These are phyloP conservation scores for Lactifluus rugatus DNA, from an alignment of 768 basidiomycete genomes.

Conservation along the genomic window DNA sequence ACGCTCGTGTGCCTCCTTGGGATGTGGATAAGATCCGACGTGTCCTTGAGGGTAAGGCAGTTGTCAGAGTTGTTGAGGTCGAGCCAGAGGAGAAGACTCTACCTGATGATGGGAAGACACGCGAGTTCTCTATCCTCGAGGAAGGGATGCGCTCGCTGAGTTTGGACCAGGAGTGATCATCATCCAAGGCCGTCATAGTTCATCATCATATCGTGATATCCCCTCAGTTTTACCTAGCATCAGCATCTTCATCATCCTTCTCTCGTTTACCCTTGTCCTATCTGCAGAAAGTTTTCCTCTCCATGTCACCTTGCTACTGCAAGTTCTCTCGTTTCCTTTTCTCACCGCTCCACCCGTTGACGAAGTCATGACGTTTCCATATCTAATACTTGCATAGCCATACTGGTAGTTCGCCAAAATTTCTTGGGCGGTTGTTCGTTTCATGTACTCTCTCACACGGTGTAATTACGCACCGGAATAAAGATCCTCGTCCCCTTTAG, in stretches of 20 bases:
- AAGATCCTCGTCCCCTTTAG: neutral
- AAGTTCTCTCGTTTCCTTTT: neutral
- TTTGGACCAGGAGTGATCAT: constrained; percentile 37
- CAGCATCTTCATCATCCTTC: constrained; percentile 1
- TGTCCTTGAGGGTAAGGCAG: constrained; percentile 76
- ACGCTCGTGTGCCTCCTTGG: constrained; percentile 20
- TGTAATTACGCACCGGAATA: neutral
- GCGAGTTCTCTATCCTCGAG: constrained; percentile 33
- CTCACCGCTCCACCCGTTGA: neutral
- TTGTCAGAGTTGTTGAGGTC: constrained; percentile 68
- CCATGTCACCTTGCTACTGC: neutral
- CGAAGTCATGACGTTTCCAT: constrained; percentile 5
- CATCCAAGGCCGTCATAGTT: neutral
- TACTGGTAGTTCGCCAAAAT: neutral
- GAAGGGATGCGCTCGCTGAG: constrained; percentile 60
- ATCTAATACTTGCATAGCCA: constrained; percentile 11
- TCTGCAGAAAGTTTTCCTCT: neutral
- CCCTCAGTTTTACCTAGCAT: constrained; percentile 6
- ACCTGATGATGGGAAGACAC: neutral
- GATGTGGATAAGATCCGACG: constrained; percentile 74
- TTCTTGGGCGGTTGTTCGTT: neutral
- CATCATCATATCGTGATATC: neutral
- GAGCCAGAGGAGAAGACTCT: constrained; percentile 29
- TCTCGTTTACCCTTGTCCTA: neutral
- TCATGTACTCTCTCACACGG: neutral